These are phyloP conservation scores for Hortiboletus flavorubellus DNA, from an alignment of 768 basidiomycete genomes.

Conservation along the genomic window DNA sequence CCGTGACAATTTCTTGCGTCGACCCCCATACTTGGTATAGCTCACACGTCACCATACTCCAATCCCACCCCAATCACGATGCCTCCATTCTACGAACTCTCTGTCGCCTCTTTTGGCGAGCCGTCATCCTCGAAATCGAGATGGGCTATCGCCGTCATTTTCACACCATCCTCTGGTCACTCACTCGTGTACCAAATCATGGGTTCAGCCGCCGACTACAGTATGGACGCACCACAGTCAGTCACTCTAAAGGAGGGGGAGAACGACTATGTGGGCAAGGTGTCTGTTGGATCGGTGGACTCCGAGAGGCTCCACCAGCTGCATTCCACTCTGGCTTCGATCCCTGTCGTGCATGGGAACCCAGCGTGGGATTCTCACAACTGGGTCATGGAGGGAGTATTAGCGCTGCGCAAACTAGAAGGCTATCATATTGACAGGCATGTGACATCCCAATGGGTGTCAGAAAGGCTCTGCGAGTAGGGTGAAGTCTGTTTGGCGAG, in stretches of 20 bases:
- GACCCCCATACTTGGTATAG: neutral
- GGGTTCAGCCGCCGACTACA: slow-evolving; percentile 27
- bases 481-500: neutral
- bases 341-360: slow-evolving; percentile 26
- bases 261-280: slow-evolving; percentile 24
- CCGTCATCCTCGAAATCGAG: slow-evolving; percentile 17
- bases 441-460: slow-evolving; percentile 29
- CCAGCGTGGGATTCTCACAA: slow-evolving; percentile 27
- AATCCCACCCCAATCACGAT: slow-evolving; percentile 10
- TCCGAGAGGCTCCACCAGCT: slow-evolving; percentile 28
- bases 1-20: neutral
- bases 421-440: slow-evolving; percentile 30
- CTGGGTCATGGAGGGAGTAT: slow-evolving; percentile 34
- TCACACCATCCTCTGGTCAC: slow-evolving; percentile 27
- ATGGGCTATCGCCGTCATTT: slow-evolving; percentile 29
- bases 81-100: slow-evolving; percentile 34
- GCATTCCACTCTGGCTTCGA: slow-evolving; percentile 27
- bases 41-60: neutral
- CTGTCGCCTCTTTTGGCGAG: slow-evolving; percentile 28
- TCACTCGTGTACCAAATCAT: slow-evolving; percentile 32
- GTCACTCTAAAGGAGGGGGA: slow-evolving; percentile 32
- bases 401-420: slow-evolving; percentile 26
- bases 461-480: slow-evolving; percentile 28
- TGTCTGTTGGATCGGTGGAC: slow-evolving; percentile 25
- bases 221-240: slow-evolving; percentile 31